Evolutionary conservation across 257 asterid genomes (phyloP), one percentile per base, ranked within the genome.

Genomic region (Plantago major): DNA sequence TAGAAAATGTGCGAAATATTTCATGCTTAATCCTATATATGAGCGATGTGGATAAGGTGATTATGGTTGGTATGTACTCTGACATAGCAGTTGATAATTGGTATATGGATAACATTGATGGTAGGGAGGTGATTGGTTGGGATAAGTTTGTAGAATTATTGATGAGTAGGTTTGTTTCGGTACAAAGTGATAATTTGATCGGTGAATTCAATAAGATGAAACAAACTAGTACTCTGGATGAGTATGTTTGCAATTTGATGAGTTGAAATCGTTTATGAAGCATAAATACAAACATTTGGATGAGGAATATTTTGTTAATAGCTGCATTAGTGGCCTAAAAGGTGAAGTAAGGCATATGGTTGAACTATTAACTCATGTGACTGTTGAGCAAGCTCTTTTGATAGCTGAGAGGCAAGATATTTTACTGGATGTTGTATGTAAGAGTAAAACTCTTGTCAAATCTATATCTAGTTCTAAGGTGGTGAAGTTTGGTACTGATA

Each of bases 181-280:
- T 17, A 1, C 2, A 22, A 19, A 6, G 18, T 6, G 5, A 3
- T 3, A 22, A 11, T 17, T 13, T 38, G 11, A 13, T 13, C 3
- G 44, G 65, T 42, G 55, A 46, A 13, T 26, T 61, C 5, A 61
- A 61, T n/a, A 45, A 46, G 6, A 9, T 13, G 14, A n/a, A 55
- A 6, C 45, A 33, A 6, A 6, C 2, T 15, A 13, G 22, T 22
- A 15, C 55, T 44, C 42, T 44, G 8, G 12, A 2, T 14, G 16
- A 60, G 1, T 8, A 47, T 26, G 1, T 26, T 4, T 8, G 18
- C 0, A 45, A 3, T 46, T 60, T 6, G 65, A 60, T 13, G 54
- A 60, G 8, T 11, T 60, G 4, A 45, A 60, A 11, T 45, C 54
- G 0, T 38, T 44, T 14, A 22, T 44, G 55, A 4, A 8, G 10